Evolutionary conservation across 1,139 yeast genomes (phyloP).

Genomic region (Protomyces arabidopsidicola): DNA sequence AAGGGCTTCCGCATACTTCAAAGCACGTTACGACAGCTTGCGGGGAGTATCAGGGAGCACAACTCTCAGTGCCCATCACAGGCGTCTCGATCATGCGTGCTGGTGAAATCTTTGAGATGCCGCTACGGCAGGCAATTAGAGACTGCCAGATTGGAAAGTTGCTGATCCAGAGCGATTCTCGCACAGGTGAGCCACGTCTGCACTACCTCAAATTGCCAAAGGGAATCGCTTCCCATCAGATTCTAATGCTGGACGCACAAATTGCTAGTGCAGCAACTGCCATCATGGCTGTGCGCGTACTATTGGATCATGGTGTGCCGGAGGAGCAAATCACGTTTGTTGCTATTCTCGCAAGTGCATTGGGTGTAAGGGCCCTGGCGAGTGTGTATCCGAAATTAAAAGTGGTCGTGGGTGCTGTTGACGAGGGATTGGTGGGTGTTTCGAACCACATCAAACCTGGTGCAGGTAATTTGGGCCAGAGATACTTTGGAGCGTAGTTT

Average conservation of each 20-base stretch:
- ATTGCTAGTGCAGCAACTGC: conserved; percentile 89
- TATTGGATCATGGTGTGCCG: conserved; percentile 72
- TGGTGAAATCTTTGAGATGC: conserved; percentile 84
- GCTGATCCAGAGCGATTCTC: conserved; percentile 77
- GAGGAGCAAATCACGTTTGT: conserved; percentile 63
- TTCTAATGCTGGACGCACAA: conserved; percentile 78
- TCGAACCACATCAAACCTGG: conserved; percentile 28
- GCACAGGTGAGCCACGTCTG: conserved; percentile 88
- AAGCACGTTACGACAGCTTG: conserved; percentile 47
- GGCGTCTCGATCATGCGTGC: conserved; percentile 81
- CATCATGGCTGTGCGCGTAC: conserved; percentile 86
- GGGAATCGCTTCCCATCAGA: conserved; percentile 37
- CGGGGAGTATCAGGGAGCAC: conserved; percentile 45
- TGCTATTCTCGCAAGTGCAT: conserved; percentile 67
- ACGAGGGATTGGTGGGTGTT: conserved; percentile 28
- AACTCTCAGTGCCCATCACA: conserved; percentile 46
- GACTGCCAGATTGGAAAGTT: conserved; percentile 75
- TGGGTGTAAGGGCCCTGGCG: conserved; percentile 69
- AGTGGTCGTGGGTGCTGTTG: conserved; percentile 65
- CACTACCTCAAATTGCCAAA: conserved; percentile 66
- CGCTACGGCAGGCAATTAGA: conserved; percentile 70
- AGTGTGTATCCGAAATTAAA: conserved; percentile 67
- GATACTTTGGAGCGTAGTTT: conserved; percentile 26
- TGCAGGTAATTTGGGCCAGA: conserved; percentile 28
- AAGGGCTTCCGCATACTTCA: conserved; percentile 39